These are phyloP conservation scores for Eutreptiella sp. DNA, from an alignment of 208 protist genomes.

Conservation along the genomic window DNA sequence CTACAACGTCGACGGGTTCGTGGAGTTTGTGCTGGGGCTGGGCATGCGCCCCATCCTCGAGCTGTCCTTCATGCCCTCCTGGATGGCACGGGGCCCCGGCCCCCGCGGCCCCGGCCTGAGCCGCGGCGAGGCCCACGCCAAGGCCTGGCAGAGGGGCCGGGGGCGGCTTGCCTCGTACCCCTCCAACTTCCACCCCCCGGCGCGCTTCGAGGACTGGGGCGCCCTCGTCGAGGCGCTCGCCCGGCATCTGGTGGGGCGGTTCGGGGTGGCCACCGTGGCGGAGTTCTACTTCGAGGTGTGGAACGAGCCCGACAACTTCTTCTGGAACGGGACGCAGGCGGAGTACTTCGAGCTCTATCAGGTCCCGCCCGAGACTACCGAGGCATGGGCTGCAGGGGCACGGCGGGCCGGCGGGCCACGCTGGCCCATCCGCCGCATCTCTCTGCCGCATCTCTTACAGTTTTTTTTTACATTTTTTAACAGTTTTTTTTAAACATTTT, in stretches of 20 bases:
- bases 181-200: too few species aligned
- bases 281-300: slow-evolving; percentile 17
- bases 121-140: background rate
- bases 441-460: too few species aligned
- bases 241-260: slow-evolving; percentile 4
- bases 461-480: too few species aligned
- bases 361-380: too few species aligned
- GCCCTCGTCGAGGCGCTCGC: background rate
- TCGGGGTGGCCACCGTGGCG: background rate
- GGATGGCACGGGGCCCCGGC: background rate
- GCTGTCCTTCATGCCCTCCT: slow-evolving; percentile 13
- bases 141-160: too few species aligned
- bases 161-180: too few species aligned
- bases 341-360: background rate
- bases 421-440: too few species aligned
- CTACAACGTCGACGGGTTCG: slow-evolving; percentile 7
- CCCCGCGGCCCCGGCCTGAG: too few species aligned
- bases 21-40: slow-evolving; percentile 1
- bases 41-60: slow-evolving; percentile 2
- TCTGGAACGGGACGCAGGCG: background rate
- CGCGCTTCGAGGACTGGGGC: too few species aligned
- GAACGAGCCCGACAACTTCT: slow-evolving; percentile 8
- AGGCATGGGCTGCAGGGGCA: too few species aligned
- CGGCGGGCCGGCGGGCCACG: too few species aligned
- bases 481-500: too few species aligned